phyloP scores from a whole-genome alignment of 2,329 filamentous ascomycete genomes.

The Aspergillus eucalypticola region DNA sequence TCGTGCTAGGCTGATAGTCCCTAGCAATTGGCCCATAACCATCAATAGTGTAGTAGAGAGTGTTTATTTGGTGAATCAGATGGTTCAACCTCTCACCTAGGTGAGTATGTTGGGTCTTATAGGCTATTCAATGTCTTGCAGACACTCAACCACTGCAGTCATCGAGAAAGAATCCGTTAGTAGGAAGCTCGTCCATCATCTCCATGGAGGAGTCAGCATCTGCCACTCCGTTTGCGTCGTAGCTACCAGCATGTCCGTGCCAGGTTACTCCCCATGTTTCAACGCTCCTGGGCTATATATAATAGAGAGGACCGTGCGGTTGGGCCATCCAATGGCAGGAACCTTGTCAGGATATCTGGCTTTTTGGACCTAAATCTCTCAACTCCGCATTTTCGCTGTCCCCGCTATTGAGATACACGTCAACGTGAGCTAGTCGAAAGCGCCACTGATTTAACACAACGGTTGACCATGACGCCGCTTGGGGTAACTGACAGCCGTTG shows the following conservation, averaged over 20 bases:
- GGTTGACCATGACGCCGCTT: neutral
- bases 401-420: neutral
- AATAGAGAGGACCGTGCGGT: neutral
- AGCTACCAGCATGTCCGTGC: neutral
- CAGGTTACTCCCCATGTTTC: neutral
- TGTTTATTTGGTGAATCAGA: neutral
- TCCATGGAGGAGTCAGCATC: neutral
- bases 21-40: neutral
- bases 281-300: neutral
- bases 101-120: too few relatives aligned
- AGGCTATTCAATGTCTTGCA: neutral
- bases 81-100: neutral
- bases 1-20: slow-evolving; percentile 2
- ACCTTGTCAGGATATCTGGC: neutral
- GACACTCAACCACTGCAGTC: neutral
- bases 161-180: neutral
- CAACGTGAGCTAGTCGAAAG: neutral
- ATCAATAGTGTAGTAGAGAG: neutral
- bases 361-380: neutral
- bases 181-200: neutral
- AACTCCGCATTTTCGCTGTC: neutral
- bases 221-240: neutral
- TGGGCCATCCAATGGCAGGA: neutral
- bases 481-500: neutral
- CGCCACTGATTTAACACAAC: neutral